A percentile compares a stretch with the other conserved stretches of the same genome.
Evolutionary conservation across 805 yeast genomes (phyloP).

Genomic region (Saccharomycopsis amapae): DNA sequence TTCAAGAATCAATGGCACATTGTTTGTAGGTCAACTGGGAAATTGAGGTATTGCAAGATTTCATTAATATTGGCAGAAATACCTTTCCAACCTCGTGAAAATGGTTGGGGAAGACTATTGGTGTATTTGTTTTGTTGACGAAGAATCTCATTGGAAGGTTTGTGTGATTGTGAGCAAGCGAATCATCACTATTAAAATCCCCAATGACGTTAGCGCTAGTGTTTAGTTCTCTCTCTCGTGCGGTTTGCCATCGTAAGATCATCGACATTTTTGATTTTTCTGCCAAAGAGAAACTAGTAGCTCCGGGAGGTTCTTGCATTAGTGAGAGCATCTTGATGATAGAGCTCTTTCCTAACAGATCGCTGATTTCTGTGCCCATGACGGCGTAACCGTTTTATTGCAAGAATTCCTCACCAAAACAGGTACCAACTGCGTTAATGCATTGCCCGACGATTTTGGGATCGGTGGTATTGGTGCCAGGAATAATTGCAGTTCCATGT

Average conservation of each 20-base stretch:
- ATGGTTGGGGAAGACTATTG: no score
- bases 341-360: no score
- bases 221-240: no score
- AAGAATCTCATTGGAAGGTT: conserved; percentile 24
- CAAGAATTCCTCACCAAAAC: conserved; percentile 26
- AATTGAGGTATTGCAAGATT: no score
- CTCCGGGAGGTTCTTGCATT: conserved; percentile 29
- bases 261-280: conserved; percentile 25
- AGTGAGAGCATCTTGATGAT: conserved; percentile 28
- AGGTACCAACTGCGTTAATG: conserved; percentile 25
- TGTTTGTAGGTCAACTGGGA: no score
- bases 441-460: conserved; percentile 24
- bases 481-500: conserved; percentile 29
- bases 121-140: no score
- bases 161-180: conserved; percentile 29
- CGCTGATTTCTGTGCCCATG: no score
- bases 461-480: conserved; percentile 25
- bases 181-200: conserved; percentile 24
- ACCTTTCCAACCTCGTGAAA: no score
- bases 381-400: no score
- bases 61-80: no score
- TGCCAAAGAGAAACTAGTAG: conserved; percentile 29
- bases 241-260: conserved; percentile 26
- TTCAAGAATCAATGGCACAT: no score
- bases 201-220: conserved; percentile 26